A percentile compares a stretch with the other conserved stretches of the same genome.
These are phyloP conservation scores for Phytophthora sp. DNA, from an alignment of 352 stramenopile species.

Conservation along the genomic window DNA sequence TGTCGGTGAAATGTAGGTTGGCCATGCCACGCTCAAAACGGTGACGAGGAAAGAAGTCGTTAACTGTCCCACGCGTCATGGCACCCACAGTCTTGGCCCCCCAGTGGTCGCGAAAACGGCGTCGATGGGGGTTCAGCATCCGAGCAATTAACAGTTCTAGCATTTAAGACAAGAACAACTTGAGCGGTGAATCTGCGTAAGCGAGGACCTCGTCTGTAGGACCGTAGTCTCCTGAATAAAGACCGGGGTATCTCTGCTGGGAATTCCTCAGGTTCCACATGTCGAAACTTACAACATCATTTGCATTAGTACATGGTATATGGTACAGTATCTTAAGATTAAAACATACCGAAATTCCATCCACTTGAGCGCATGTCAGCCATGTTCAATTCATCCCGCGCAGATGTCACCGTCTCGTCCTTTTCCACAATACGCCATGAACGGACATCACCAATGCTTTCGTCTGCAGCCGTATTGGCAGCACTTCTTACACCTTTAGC, in stretches of 20 bases:
- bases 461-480: too few relatives aligned
- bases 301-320: constrained; percentile 8
- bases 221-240: background rate
- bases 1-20: constrained; percentile 21
- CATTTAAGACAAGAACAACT: constrained; percentile 7
- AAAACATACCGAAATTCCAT: too few relatives aligned
- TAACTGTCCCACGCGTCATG: constrained; percentile 13
- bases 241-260: background rate
- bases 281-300: constrained; percentile 14
- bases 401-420: too few relatives aligned
- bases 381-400: too few relatives aligned
- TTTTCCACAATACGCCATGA: too few relatives aligned
- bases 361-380: too few relatives aligned
- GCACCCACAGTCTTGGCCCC: background rate
- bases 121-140: constrained; percentile 11
- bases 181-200: constrained; percentile 4
- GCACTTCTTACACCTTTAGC: too few relatives aligned
- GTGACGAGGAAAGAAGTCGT: constrained; percentile 12
- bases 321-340: too few relatives aligned
- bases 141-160: constrained; percentile 3
- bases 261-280: constrained; percentile 1
- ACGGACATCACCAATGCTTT: too few relatives aligned
- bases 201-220: background rate
- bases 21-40: constrained; percentile 15
- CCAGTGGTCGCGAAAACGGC: constrained; percentile 4